These are phyloP conservation scores for Colletotrichum tropicale DNA, from an alignment of 2,329 filamentous ascomycete genomes.

Conservation along the genomic window DNA sequence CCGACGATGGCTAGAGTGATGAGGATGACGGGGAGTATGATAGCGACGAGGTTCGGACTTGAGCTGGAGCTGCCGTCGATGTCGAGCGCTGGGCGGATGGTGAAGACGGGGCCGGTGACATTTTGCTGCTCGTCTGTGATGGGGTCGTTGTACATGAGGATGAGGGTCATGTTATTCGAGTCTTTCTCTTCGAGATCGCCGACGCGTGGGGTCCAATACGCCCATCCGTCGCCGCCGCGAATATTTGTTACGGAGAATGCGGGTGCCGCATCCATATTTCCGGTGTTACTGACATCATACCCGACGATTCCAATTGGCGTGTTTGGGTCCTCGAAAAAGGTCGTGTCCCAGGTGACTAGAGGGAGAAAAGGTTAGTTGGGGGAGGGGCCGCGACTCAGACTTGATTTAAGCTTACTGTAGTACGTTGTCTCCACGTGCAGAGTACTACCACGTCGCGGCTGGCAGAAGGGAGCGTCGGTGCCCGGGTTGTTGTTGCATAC, in stretches of 20 bases:
- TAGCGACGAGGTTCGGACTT: slow-evolving; percentile 21
- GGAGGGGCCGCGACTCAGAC: background rate
- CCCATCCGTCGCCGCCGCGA: slow-evolving; percentile 31
- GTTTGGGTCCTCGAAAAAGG: slow-evolving; percentile 26
- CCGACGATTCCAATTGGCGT: slow-evolving; percentile 23
- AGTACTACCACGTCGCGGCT: slow-evolving; percentile 30
- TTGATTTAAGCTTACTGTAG: slow-evolving; percentile 29
- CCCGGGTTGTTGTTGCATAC: slow-evolving; percentile 30
- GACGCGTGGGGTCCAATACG: slow-evolving; percentile 27
- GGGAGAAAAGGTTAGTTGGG: background rate
- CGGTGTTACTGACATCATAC: slow-evolving; percentile 10
- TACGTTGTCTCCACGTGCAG: slow-evolving; percentile 34
- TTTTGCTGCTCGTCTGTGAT: slow-evolving; percentile 18
- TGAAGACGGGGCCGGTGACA: slow-evolving; percentile 28
- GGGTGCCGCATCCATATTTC: slow-evolving; percentile 11
- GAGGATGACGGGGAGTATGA: slow-evolving; percentile 33
- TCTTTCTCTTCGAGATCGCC: slow-evolving; percentile 23
- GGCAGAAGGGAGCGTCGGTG: slow-evolving; percentile 34
- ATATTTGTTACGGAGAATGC: slow-evolving; percentile 22
- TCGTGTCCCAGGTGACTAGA: slow-evolving; percentile 36
- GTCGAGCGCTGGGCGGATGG: slow-evolving; percentile 1
- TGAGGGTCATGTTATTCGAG: slow-evolving; percentile 22
- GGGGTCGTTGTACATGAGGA: slow-evolving; percentile 25
- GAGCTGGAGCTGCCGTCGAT: background rate
- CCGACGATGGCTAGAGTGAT: slow-evolving; percentile 25